Evolutionary conservation across 2,329 filamentous ascomycete species (phyloP), one percentile per base, ranked within the genome.

Genomic region (Fusarium sp.): DNA sequence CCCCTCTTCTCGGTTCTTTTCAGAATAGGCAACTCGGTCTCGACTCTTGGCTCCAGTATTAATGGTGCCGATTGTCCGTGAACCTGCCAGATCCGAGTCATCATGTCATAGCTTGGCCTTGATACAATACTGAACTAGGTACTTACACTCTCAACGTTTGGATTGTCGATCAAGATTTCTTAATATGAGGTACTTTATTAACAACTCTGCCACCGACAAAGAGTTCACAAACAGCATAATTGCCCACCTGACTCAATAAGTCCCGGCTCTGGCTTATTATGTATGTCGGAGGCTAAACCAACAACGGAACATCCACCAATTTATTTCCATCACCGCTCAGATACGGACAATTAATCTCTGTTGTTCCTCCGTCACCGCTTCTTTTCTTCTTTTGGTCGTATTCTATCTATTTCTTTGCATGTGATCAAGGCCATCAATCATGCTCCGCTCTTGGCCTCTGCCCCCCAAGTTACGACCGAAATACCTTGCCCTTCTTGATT

Each of bases 51-150:
- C 44, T 45, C 22, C 44, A 48, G 54, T 20, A 38, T 57, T 53
- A 42, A 57, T 48, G 41, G 51, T 73, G 71, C 71, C 71, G 67
- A 61, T 73, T 71, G 61, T 73, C 71, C 66, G 70, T 55, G 54
- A 73, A 73, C 65, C 66, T 71, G 58, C 70, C 66, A 73, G 61
- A 64, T 73, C 57, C 31, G 61, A 73, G 33, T 41, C 16, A 30
- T 31, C 47, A 33, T 48, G 44, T 62, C 68, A 70, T 41, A 45
- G 61, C 42, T 51, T 18, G 33, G 47, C 31, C 39, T 45, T 58
- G 51, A 30, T 30, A 26, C 20, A 67, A 26, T 42, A 14, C 26
- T n/a, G n/a, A n/a, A n/a, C 42, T 41, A n/a, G 9, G n/a, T 41
- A 24, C n/a, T n/a, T n/a, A n/a, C n/a, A n/a, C 18, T 45, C 38